Evolutionary conservation across 2,329 filamentous ascomycete genomes (phyloP), one percentile per base, ranked within the genome.

Genomic region (Calonectria pseudoturangicola): DNA sequence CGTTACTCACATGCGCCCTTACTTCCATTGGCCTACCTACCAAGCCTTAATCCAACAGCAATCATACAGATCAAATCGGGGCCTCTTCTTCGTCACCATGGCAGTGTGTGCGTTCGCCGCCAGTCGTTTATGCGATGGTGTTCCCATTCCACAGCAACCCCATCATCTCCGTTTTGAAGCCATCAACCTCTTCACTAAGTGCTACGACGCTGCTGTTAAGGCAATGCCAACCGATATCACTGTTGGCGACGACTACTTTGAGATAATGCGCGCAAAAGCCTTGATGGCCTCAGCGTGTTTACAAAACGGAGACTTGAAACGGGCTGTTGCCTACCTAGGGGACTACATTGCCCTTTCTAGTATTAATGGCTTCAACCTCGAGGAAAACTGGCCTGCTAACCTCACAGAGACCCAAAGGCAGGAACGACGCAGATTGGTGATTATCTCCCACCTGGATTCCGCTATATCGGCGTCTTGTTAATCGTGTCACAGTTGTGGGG

Each of bases 381-480:
- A 56, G 50, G 50, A 25, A 28, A 56, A 56, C 50, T 56, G 50
- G 50, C 50, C 50, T 18, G 21, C 50, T 33, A 33, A 30, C 18
- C 50, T 56, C 4, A 28, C 50, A 27, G 50, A 56, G 25, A 28
- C 28, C 3, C 50, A 56, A 18, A 56, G 10, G 6, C 50, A 56
- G 50, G 10, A 56, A 56, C 10, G 21, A 12, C 50, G 50, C 21
- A 56, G 50, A 30, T 30, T 56, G 50, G 50, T 33, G 18, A 33
- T 8, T 56, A 28, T 33, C 27, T 54, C 21, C 27, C 12, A 12
- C 27, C 21, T 6, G 18, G n/a, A 51, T 6, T 28, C 25, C 47
- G 25, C 21, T 51, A 3, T 5, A 51, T 28, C 30, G 8, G 15
- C 13, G 2, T 9, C 21, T 33, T 13, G 25, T 33, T 56, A 56